Conservation (phyloP, 2,329 filamentous ascomycete species). For the Fusarium veterinarium region DNA sequence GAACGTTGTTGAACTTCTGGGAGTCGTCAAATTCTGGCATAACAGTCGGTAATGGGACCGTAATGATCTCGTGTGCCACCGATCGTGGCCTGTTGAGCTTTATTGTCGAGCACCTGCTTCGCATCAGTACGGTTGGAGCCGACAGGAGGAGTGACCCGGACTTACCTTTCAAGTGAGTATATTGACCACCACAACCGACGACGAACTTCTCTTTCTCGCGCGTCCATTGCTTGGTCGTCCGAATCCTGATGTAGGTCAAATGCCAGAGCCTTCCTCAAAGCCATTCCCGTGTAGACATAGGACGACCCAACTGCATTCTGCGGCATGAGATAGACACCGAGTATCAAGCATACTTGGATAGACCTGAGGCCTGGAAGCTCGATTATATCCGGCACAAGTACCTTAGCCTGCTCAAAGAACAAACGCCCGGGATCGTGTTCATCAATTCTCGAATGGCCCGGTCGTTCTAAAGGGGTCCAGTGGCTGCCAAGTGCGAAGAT, state of each 20-base stretch:
- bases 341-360: background rate
- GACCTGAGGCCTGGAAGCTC: background rate
- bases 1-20: background rate
- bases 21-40: background rate
- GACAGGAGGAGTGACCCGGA: fast-evolving
- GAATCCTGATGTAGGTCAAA: background rate
- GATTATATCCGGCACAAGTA: background rate
- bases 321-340: background rate
- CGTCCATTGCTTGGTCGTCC: fast-evolving
- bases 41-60: background rate
- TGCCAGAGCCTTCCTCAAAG: background rate
- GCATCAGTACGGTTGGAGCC: fast-evolving
- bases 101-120: background rate
- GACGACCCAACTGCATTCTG: background rate
- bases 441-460: background rate
- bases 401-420: background rate
- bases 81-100: background rate
- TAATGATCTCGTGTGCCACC: background rate
- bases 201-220: background rate
- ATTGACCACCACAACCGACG: background rate
- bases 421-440: background rate
- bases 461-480: background rate
- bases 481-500: conserved; percentile 10
- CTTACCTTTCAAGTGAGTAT: background rate
- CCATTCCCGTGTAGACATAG: background rate